These are phyloP conservation scores for Monilinia polystroma DNA, from an alignment of 2,329 filamentous ascomycete species.

Conservation along the genomic window DNA sequence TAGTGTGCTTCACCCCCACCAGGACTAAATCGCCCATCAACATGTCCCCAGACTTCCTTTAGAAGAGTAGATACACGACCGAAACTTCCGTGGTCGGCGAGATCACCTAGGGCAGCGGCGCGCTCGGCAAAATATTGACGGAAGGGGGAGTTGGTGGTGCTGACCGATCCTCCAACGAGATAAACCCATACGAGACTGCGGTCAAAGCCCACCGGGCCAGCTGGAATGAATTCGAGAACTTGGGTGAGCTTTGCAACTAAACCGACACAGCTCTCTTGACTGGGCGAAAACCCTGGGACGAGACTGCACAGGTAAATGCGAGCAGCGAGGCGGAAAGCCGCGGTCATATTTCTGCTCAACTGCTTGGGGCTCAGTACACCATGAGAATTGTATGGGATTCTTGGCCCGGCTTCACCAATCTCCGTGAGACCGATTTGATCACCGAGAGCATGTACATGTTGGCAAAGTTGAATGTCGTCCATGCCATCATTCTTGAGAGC, in stretches of 20 bases:
- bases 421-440: slow-evolving; percentile 84
- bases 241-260: slow-evolving; percentile 76
- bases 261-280: slow-evolving; percentile 69
- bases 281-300: slow-evolving; percentile 80
- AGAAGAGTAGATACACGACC: slow-evolving; percentile 78
- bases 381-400: slow-evolving; percentile 62
- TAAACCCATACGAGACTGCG: slow-evolving; percentile 91
- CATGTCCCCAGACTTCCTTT: slow-evolving; percentile 75
- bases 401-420: slow-evolving; percentile 55
- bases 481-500: slow-evolving; percentile 80
- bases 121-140: slow-evolving; percentile 76
- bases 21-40: slow-evolving; percentile 55
- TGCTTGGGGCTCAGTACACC: slow-evolving; percentile 79
- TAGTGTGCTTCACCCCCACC: slow-evolving; percentile 53
- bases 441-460: slow-evolving; percentile 84
- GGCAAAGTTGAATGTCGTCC: slow-evolving; percentile 82
- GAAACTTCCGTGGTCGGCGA: slow-evolving; percentile 79
- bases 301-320: slow-evolving; percentile 97
- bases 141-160: slow-evolving; percentile 70
- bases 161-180: slow-evolving; percentile 79
- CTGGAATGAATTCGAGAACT: slow-evolving; percentile 78
- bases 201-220: slow-evolving; percentile 80
- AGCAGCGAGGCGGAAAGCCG: slow-evolving; percentile 86
- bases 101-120: slow-evolving; percentile 69
- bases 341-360: slow-evolving; percentile 83